phyloP scores from a whole-genome alignment of 805 yeast genomes.

The Starmerella apis region DNA sequence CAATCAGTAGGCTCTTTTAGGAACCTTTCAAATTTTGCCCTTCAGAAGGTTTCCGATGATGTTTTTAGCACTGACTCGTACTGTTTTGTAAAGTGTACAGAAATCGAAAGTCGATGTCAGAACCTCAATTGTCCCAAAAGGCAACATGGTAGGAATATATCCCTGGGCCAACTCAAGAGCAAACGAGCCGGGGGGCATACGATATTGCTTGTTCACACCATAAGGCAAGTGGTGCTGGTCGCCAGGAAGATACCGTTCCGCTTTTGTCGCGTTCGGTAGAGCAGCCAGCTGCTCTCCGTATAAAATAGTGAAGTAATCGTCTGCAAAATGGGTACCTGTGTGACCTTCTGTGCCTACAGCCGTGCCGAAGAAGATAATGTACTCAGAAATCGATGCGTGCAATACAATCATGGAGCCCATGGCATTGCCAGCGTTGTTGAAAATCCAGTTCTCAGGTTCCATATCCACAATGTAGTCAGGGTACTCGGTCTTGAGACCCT shows the following conservation, averaged over 20 bases:
- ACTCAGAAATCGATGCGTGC: slow-evolving; percentile 91
- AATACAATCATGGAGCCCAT: slow-evolving; percentile 88
- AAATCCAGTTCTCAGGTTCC: slow-evolving; percentile 79
- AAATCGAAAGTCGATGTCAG: slow-evolving; percentile 72
- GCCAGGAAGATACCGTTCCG: slow-evolving; percentile 77
- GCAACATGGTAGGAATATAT: slow-evolving; percentile 96
- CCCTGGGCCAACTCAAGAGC: slow-evolving; percentile 97
- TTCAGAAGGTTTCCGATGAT: slow-evolving; percentile 56
- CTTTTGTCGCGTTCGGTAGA: slow-evolving; percentile 47
- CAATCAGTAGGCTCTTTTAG: no score
- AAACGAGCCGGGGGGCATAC: slow-evolving; percentile 70
- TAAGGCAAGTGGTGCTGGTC: slow-evolving; percentile 67
- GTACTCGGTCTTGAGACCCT: slow-evolving; percentile 49
- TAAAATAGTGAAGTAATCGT: slow-evolving; percentile 88
- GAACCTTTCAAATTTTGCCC: slow-evolving; percentile 57
- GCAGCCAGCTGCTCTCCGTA: slow-evolving; percentile 72
- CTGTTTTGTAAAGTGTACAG: slow-evolving; percentile 57
- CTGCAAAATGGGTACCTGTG: slow-evolving; percentile 91
- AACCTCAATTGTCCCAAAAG: slow-evolving; percentile 82
- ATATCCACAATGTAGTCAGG: slow-evolving; percentile 66
- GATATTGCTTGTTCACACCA: slow-evolving; percentile 73
- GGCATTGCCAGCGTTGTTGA: slow-evolving; percentile 97
- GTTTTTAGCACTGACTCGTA: slow-evolving; percentile 62
- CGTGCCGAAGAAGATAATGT: slow-evolving; percentile 84
- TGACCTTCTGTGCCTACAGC: slow-evolving; percentile 96